Evolutionary conservation across 768 basidiomycete species (phyloP), one percentile per base, ranked within the genome.

Genomic region (Gloeopeniophorella convolvens): DNA sequence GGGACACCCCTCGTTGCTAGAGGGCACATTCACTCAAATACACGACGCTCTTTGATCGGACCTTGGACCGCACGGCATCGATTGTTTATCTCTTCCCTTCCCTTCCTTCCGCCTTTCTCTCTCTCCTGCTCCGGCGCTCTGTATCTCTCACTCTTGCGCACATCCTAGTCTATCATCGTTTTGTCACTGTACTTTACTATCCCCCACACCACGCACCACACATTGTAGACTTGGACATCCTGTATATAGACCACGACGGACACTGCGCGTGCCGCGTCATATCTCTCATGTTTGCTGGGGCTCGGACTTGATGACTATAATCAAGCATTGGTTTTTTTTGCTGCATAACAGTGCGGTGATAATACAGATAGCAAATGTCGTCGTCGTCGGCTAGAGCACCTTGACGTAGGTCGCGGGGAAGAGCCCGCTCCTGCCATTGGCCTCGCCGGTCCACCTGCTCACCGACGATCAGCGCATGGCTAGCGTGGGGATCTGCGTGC

Each of bases 401-500:
- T 43, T 51, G 23, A 47, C 57, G 42, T 58, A 58, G 24, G 55
- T 27, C 1, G 45, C 55, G 3, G 57, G 57, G 23, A 58, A 58
- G 8, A 58, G 50, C 18, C 57, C 57, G 32, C 42, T 48, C 33
- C 55, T 49, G 44, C 44, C 34, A 32, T 33, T 50, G 10, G 48
- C 40, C 20, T 58, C 50, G 32, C 57, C 57, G 7, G 46, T 56
- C 57, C 57, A 58, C 57, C 57, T 58, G 33, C 16, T 7, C 37
- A 16, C 35, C n/a, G 16, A 28, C 44, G 21, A 45, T 48, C n/a
- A 48, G 42, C 13, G 9, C 13, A 10, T 30, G n/a, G 33, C n/a
- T 18, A 13, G n/a, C 9, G 26, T 28, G 18, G 15, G 32, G 10
- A 45, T 15, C 16, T 23, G n/a, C 24, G 39, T 15, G 15, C 26